Conservation (phyloP, 768 basidiomycete species). For the Kwoniella dendrophila region DNA sequence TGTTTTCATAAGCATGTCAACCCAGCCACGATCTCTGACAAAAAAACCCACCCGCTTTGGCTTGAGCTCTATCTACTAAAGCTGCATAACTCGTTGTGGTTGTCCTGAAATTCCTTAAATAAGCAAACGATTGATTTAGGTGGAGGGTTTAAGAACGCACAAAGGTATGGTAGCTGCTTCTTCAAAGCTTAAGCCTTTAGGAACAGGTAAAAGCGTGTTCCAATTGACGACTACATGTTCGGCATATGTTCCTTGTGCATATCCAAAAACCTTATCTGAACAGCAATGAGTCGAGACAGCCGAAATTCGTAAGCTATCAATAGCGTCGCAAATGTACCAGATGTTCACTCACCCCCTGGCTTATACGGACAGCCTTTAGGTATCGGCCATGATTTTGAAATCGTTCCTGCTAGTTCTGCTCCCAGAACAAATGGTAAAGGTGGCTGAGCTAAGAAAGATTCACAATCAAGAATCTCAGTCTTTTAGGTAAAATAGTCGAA, state of each 20-base stretch:
- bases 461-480: neutral
- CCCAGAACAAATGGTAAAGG: slow-evolving; percentile 84
- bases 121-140: neutral
- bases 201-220: slow-evolving; percentile 66
- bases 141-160: slow-evolving; percentile 25
- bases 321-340: neutral
- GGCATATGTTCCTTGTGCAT: slow-evolving; percentile 74
- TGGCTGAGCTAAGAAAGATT: slow-evolving; percentile 61
- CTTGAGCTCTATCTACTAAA: slow-evolving; percentile 76
- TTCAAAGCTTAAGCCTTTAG: slow-evolving; percentile 74
- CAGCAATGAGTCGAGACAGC: no score
- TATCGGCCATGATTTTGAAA: slow-evolving; percentile 71
- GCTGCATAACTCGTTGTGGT: slow-evolving; percentile 92
- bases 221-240: slow-evolving; percentile 70
- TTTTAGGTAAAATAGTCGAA: neutral
- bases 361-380: slow-evolving; percentile 76
- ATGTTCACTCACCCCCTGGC: slow-evolving; percentile 60
- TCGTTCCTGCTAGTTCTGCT: slow-evolving; percentile 75
- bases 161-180: slow-evolving; percentile 82
- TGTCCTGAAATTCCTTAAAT: slow-evolving; percentile 25
- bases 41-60: slow-evolving; percentile 67
- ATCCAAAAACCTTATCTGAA: slow-evolving; percentile 80
- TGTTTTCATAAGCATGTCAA: neutral
- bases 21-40: no score
- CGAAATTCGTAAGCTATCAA: no score